Evolutionary conservation across 768 basidiomycete genomes (phyloP).

Genomic region (Amanita thiersii): DNA sequence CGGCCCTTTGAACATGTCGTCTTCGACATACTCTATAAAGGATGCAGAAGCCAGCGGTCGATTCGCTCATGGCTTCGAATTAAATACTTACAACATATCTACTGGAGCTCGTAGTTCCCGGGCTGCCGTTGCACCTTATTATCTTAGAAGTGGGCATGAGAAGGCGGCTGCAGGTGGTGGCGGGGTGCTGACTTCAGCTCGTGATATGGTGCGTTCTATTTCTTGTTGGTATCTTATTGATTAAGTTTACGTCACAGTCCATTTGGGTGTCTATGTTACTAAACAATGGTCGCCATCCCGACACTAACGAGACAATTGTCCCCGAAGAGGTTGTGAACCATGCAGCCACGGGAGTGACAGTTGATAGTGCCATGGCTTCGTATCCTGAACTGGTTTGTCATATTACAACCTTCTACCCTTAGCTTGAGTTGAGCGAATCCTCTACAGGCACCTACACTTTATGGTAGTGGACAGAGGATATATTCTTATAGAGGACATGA

Average conservation of each 20-base stretch:
- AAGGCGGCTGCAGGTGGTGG: constrained; percentile 32
- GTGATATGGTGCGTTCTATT: constrained; percentile 27
- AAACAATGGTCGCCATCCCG: no score
- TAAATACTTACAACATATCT: constrained; percentile 23
- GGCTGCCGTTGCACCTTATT: constrained; percentile 29
- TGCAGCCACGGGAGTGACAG: constrained; percentile 27
- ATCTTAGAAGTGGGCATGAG: constrained; percentile 30
- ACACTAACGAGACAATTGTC: constrained; percentile 28
- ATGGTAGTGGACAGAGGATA: constrained; percentile 30
- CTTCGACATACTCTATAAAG: constrained; percentile 30
- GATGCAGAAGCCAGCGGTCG: constrained; percentile 23
- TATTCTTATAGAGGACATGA: constrained; percentile 33
- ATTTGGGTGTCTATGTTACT: constrained; percentile 29
- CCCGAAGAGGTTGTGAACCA: constrained; percentile 27
- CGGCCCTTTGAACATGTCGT: constrained; percentile 27
- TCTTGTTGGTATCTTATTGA: constrained; percentile 5
- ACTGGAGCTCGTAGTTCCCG: constrained; percentile 22
- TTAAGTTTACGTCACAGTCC: constrained; percentile 32
- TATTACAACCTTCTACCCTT: background rate
- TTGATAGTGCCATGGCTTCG: constrained; percentile 24
- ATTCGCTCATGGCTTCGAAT: constrained; percentile 29
- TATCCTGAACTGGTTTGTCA: constrained; percentile 21
- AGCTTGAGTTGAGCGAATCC: background rate
- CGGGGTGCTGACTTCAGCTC: constrained; percentile 29
- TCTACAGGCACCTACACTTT: constrained; percentile 27